phyloP scores from a whole-genome alignment of 108 stramenopile species.

The Nannochloropsis salina region DNA sequence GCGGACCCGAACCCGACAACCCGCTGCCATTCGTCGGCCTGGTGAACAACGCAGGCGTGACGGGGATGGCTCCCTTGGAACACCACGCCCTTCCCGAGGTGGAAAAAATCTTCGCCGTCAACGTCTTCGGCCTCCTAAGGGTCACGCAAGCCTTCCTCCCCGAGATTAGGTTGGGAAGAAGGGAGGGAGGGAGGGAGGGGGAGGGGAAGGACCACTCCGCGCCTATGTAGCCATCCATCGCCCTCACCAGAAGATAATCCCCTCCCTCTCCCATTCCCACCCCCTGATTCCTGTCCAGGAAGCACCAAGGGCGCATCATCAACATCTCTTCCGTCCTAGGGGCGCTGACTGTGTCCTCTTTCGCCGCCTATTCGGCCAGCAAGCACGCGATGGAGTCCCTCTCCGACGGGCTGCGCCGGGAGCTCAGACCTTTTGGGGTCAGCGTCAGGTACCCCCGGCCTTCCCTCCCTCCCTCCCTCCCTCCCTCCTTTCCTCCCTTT shows the following conservation, averaged over 20 bases:
- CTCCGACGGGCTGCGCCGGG: neutral
- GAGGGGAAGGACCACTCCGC: too few species aligned
- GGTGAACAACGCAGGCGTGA: neutral
- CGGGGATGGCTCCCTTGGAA: neutral
- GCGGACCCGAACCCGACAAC: neutral
- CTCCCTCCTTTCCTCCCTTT: neutral
- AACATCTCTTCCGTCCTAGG: constrained; percentile 3
- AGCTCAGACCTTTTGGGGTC: neutral
- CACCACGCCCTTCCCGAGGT: neutral
- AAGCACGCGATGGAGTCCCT: constrained; percentile 1
- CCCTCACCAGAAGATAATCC: too few species aligned
- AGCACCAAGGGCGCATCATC: neutral
- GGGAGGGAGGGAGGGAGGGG: neutral
- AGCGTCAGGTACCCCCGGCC: neutral
- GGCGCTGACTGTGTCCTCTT: neutral
- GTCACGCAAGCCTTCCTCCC: neutral
- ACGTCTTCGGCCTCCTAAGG: neutral
- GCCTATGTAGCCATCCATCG: too few species aligned
- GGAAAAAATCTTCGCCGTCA: neutral
- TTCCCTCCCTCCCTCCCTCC: neutral
- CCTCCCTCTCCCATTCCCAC: neutral
- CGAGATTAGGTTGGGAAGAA: neutral
- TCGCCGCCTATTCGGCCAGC: neutral
- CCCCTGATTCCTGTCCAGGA: neutral
- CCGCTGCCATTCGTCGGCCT: neutral